phyloP scores from a whole-genome alignment of 164 flowering plant genomes.

The Pachysandra terminalis region DNA sequence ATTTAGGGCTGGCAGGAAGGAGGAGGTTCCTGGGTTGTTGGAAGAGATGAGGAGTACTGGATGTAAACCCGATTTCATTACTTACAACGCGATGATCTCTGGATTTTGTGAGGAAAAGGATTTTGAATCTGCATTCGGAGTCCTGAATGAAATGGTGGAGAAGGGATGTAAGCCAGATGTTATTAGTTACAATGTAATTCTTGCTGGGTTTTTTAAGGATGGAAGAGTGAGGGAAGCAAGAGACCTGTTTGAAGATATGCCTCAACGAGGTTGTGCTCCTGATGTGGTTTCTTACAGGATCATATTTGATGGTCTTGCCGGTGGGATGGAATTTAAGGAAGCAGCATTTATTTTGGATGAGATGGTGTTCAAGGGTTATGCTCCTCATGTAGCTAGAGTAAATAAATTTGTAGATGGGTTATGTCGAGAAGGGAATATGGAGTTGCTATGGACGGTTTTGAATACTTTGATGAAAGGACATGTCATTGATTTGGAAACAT shows the following conservation, averaged over 20 bases:
- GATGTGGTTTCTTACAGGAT: slow-evolving; percentile 68
- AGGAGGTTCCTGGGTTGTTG: slow-evolving; percentile 37
- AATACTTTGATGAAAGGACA: slow-evolving; percentile 34
- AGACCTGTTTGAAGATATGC: slow-evolving; percentile 73
- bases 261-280: slow-evolving; percentile 59
- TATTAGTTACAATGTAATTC: slow-evolving; percentile 52
- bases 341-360: slow-evolving; percentile 63
- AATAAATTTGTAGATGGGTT: slow-evolving; percentile 38
- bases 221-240: slow-evolving; percentile 57
- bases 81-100: slow-evolving; percentile 59
- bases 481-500: slow-evolving; percentile 33
- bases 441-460: slow-evolving; percentile 33
- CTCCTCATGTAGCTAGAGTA: slow-evolving; percentile 33
- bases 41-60: slow-evolving; percentile 58
- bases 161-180: slow-evolving; percentile 60
- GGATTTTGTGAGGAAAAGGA: slow-evolving; percentile 57
- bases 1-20: slow-evolving; percentile 48
- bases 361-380: slow-evolving; percentile 64
- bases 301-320: slow-evolving; percentile 55
- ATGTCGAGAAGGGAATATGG: slow-evolving; percentile 29
- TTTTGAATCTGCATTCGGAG: slow-evolving; percentile 40
- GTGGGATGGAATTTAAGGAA: slow-evolving; percentile 40
- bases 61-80: slow-evolving; percentile 48
- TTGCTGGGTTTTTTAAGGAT: slow-evolving; percentile 43
- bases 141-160: slow-evolving; percentile 49